These are phyloP conservation scores for Hawksworthiomyces lignivorus DNA, from an alignment of 2,329 filamentous ascomycete genomes.

Conservation along the genomic window DNA sequence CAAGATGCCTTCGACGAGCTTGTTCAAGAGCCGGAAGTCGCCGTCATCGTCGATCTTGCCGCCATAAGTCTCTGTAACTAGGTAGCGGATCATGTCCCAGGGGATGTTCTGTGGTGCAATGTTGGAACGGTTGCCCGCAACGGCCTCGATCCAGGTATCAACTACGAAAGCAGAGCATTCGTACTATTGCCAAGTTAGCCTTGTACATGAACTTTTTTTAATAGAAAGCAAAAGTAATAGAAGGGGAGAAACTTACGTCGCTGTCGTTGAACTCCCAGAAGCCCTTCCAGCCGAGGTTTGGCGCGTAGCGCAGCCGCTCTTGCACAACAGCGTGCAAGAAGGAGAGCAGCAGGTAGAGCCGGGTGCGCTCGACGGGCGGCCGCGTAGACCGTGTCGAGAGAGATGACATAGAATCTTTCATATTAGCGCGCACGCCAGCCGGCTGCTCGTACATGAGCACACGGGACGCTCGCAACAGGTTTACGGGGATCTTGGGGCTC, in stretches of 20 bases:
- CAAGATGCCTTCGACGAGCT: constrained; percentile 69
- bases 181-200: constrained; percentile 59
- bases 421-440: constrained; percentile 91
- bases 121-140: constrained; percentile 80
- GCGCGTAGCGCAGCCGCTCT: constrained; percentile 88
- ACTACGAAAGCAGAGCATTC: constrained; percentile 96
- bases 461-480: constrained; percentile 83
- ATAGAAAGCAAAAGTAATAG: background rate
- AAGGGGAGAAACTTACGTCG: constrained; percentile 60
- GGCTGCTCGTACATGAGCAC: constrained; percentile 98
- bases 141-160: constrained; percentile 83
- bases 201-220: constrained; percentile 15
- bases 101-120: constrained; percentile 89
- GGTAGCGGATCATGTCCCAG: constrained; percentile 88
- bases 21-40: constrained; percentile 67
- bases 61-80: constrained; percentile 91
- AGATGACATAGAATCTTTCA: constrained; percentile 92
- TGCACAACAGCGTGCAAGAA: constrained; percentile 96
- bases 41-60: constrained; percentile 92
- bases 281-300: constrained; percentile 90
- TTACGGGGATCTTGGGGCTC: constrained; percentile 93
- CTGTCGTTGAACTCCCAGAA: constrained; percentile 99
- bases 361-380: constrained; percentile 80
- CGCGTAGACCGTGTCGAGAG: constrained; percentile 69
- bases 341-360: constrained; percentile 82